Evolutionary conservation across 371 early-diverging fungal genomes (phyloP).

Genomic region (Mucor racemosus): DNA sequence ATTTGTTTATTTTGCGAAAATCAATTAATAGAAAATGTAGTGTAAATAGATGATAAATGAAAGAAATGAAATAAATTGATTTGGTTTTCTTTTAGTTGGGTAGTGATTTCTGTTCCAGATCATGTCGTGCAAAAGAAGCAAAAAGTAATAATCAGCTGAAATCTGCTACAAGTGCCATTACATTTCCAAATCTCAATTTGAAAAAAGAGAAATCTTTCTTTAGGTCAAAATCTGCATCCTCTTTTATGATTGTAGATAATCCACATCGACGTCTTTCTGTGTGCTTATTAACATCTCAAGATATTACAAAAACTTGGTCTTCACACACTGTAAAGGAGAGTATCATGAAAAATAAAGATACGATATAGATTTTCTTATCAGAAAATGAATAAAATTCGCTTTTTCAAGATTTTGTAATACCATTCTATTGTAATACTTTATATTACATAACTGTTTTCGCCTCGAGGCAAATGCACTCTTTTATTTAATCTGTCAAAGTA

Average conservation of each 20-base stretch:
- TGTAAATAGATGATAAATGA: not conserved
- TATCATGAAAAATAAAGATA: not conserved
- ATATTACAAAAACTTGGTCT: not conserved
- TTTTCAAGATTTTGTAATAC: not conserved
- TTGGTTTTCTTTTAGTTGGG: not conserved
- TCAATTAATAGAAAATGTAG: not conserved
- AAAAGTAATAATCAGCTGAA: not conserved
- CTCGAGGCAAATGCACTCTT: not conserved
- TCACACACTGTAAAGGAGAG: not conserved
- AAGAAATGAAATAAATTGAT: not conserved
- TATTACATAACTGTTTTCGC: not conserved
- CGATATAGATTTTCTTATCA: not conserved
- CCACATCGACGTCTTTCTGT: not conserved
- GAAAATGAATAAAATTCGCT: not conserved
- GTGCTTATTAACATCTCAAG: not conserved
- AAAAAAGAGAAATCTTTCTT: constrained; percentile 1
- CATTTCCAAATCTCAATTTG: not conserved
- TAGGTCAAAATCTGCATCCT: not conserved
- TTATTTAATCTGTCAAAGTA: not conserved
- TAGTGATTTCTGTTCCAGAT: not conserved
- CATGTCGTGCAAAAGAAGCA: constrained; percentile 3
- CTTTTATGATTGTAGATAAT: not conserved
- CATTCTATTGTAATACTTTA: not conserved
- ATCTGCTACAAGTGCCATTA: not conserved
- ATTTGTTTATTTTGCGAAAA: constrained; percentile 12